A percentile compares a stretch with the other conserved stretches of the same genome.
Evolutionary conservation across 345 rosid species (phyloP).

Genomic region (Zanthoxylum bungeanum): DNA sequence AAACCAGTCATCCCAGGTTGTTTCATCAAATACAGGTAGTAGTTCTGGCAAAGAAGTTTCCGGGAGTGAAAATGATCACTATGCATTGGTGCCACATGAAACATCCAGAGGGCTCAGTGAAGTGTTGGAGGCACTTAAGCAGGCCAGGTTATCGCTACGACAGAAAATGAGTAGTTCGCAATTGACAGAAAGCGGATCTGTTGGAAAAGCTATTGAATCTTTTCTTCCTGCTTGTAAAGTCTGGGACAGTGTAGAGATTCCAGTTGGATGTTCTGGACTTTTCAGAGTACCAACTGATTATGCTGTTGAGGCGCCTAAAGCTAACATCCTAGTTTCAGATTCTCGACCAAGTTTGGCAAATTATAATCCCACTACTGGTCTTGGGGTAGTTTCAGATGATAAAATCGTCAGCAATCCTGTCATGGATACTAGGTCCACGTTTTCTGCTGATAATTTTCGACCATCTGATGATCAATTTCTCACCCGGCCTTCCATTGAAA

Average conservation of each 20-base stretch:
- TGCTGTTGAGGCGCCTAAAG: slow-evolving; percentile 27
- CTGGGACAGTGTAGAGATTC: slow-evolving; percentile 43
- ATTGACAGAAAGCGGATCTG: slow-evolving; percentile 23
- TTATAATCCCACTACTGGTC: slow-evolving; percentile 32
- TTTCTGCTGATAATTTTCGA: slow-evolving; percentile 28
- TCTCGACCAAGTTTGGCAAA: slow-evolving; percentile 42
- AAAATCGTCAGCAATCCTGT: slow-evolving; percentile 28
- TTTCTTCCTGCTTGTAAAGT: slow-evolving; percentile 22
- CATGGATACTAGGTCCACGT: slow-evolving; percentile 30
- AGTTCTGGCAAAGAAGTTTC: slow-evolving; percentile 27
- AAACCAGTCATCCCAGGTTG: slow-evolving; percentile 23
- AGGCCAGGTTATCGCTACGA: slow-evolving; percentile 65
- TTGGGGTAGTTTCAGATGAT: slow-evolving; percentile 22
- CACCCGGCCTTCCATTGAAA: slow-evolving; percentile 23
- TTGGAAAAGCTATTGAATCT: slow-evolving; percentile 29
- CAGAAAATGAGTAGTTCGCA: slow-evolving; percentile 47
- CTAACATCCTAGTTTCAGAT: slow-evolving; percentile 30
- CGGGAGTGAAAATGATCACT: slow-evolving; percentile 28
- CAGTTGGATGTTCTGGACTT: slow-evolving; percentile 65
- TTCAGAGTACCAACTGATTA: slow-evolving; percentile 74
- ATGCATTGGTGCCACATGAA: slow-evolving; percentile 49
- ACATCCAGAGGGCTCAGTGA: slow-evolving; percentile 32
- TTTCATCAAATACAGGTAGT: slow-evolving; percentile 28
- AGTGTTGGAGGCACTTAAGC: slow-evolving; percentile 67
- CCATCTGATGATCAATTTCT: slow-evolving; percentile 27